Base-by-base conservation (phyloP, 2,329 filamentous ascomycete species). In the Pseudocercospora musae region DNA sequence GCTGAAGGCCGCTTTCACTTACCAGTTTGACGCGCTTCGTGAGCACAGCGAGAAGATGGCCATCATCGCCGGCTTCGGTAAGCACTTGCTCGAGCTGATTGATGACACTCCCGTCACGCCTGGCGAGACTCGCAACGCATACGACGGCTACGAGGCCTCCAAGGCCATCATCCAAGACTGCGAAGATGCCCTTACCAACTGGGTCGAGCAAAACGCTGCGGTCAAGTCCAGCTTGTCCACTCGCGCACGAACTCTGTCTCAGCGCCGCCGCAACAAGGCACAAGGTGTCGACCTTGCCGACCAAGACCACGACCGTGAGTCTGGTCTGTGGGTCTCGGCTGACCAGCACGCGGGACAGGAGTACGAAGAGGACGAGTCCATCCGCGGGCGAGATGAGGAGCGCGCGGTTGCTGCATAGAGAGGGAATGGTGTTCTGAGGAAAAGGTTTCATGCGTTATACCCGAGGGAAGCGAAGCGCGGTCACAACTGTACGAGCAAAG, bases 81-180 rank as follows among this genome's bases (percentile, higher is more conserved):
- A 98, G 84, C 95, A 99, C 77, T 85, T 99, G n/a, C 85, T 99
- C 48, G 93, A 98, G 78, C 85, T 99, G 52, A 89, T 99, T 68
- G 95, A 99, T 75, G 95, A 99, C 76, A 96, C 91, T 6, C 95
- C 95, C 1, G 95, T 99, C 59, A 99, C 95, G 5, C 95, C 95
- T 23, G 95, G 95, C 70, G 95, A 99, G 84, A 98, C 94, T 20
- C 90, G 95, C 67, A 87, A 91, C 58, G 93, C 95, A 0, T 99
- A 99, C 75, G 95, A 99, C 74, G 95, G 95, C 66, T 99, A 99
- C 76, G 95, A 99, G 78, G 93, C 93, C 66, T 96, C 91, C 85
- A 98, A 97, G 81, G 94, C 86, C 67, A 98, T 99, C 79, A 98
- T 99, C 74, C 95, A 99, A 81, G 95, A 99, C 79, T 99, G 95